A percentile compares a stretch with the other conserved stretches of the same genome.
Evolutionary conservation across 805 yeast species (phyloP).

Genomic region (Nakazawaea siamensis): DNA sequence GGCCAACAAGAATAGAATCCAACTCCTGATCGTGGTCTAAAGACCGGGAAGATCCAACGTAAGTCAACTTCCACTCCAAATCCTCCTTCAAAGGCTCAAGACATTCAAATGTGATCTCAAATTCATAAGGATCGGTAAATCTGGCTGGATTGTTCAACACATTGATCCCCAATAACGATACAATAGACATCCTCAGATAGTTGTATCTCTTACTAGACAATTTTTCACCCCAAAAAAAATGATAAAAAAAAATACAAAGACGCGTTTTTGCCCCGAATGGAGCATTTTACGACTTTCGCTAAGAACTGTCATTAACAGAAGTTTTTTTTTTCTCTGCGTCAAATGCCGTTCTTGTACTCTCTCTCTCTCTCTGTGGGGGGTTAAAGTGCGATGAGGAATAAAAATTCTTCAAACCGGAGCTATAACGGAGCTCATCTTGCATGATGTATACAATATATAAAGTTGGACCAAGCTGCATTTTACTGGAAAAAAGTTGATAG

Average conservation of each 20-base stretch:
- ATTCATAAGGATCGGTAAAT: slow-evolving; percentile 88
- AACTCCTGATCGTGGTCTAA: slow-evolving; percentile 94
- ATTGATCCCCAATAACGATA: slow-evolving; percentile 82
- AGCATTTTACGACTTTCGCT: too few relatives aligned
- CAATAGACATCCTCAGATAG: slow-evolving; percentile 90
- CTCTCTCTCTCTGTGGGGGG: not conserved
- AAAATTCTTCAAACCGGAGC: not conserved
- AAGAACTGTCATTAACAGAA: not conserved
- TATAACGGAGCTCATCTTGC: slow-evolving; percentile 2
- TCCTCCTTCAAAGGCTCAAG: slow-evolving; percentile 87
- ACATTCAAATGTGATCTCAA: slow-evolving; percentile 96
- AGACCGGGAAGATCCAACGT: slow-evolving; percentile 93
- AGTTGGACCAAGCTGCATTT: too few relatives aligned
- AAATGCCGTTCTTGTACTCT: not conserved
- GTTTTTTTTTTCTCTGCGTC: not conserved
- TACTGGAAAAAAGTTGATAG: too few relatives aligned
- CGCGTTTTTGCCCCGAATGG: too few relatives aligned
- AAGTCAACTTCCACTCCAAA: slow-evolving; percentile 94
- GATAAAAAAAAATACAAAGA: too few relatives aligned
- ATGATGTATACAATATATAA: not conserved
- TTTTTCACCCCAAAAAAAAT: too few relatives aligned
- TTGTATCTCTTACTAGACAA: too few relatives aligned
- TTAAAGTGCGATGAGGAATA: not conserved
- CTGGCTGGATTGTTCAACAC: slow-evolving; percentile 93
- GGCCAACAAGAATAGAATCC: slow-evolving; percentile 95